Conservation (phyloP, 345 rosid species). For the Kandelia obovata region DNA sequence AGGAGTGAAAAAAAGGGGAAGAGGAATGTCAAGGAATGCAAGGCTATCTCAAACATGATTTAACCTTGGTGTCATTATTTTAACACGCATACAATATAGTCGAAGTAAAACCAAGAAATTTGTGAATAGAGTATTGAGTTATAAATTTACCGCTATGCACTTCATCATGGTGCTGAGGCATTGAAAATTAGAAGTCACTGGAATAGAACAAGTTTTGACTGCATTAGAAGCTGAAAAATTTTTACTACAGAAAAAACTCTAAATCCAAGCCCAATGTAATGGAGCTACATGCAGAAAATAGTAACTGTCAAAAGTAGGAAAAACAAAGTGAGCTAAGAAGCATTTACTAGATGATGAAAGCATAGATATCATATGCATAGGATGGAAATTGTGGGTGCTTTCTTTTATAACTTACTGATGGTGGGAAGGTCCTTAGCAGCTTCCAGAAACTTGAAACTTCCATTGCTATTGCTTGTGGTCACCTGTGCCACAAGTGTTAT, state of each 20-base stretch:
- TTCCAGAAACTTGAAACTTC: constrained; percentile 76
- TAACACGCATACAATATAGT: no score
- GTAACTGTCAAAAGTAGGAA: background rate
- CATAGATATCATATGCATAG: background rate
- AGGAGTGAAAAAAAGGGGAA: no score
- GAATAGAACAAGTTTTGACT: constrained; percentile 17
- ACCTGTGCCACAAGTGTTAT: constrained; percentile 41
- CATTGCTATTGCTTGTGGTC: constrained; percentile 34
- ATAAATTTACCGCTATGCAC: constrained; percentile 74
- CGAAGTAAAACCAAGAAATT: no score
- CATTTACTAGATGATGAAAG: background rate
- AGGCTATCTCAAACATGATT: no score
- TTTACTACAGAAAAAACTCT: background rate
- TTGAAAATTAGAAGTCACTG: constrained; percentile 77
- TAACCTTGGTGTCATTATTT: no score
- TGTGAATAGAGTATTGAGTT: background rate
- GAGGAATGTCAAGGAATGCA: no score
- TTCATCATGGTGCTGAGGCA: constrained; percentile 88
- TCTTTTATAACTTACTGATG: constrained; percentile 52
- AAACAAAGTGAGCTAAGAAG: background rate
- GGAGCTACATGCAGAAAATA: background rate
- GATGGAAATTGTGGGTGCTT: background rate
- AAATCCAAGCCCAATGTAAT: background rate
- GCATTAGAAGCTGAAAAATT: constrained; percentile 22
- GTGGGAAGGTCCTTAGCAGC: constrained; percentile 76